Base-by-base conservation (phyloP, 2,329 filamentous ascomycete species). In the Monosporascus sp. region DNA sequence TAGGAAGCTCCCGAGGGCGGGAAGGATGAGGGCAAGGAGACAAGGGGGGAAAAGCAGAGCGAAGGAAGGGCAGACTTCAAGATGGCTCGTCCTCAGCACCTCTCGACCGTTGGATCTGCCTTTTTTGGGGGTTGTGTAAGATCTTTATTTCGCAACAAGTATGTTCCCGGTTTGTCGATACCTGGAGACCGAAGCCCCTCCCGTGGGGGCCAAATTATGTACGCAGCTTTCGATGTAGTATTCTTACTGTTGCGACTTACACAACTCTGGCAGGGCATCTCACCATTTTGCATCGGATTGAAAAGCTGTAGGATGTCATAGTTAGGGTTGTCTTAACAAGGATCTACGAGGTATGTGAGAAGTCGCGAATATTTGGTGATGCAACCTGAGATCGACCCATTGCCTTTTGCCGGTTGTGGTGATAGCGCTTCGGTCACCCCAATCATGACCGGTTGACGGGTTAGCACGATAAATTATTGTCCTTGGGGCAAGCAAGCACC, bases 1-100 rank as follows among this genome's bases (percentile, higher is more conserved):
- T 54, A 53, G 51, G 54, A 55, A 57, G 50, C 52, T 56, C 27
- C 56, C 54, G 56, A 54, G 36, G 31, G 49, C 50, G 54, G 54
- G 51, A 55, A 37, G 25, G 49, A 20, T 45, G 35, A 35, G 8
- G 25, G n/a, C 22, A 55, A 57, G 20, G 38, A 45, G 39, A 50
- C 20, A 38, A 11, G 37, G 37, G 35, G 24, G 36, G 31, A 15
- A 37, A 51, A 41, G 24, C 31, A 37, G 31, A 36, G 44, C 22
- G n/a, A 43, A 43, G 41, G 31, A 48, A 22, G 45, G 27, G 8
- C 22, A 35, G 9, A n/a, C 37, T 18, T 17, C 22, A 24, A 37
- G 38, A 18, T 25, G 31, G 14, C 41, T 38, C 27, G 49, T 45
- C 20, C 27, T n/a, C 20, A 24, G 18, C 20, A 24, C n/a, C 5